phyloP scores from a whole-genome alignment of 2,329 filamentous ascomycete species.

The Beauveria sp. region DNA sequence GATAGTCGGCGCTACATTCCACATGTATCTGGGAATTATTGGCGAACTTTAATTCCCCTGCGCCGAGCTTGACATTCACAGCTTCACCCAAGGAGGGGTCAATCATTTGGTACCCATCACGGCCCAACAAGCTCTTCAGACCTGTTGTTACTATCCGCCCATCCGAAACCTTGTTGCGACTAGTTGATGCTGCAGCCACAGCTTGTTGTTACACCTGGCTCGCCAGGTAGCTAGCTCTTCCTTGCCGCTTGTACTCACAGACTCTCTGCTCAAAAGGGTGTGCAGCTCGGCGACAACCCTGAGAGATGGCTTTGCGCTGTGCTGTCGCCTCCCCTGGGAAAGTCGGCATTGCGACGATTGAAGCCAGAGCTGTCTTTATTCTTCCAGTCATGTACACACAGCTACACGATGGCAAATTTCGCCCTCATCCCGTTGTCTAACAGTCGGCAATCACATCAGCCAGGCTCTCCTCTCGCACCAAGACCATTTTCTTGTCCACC shows the following conservation, averaged over 20 bases:
- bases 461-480: constrained; percentile 37
- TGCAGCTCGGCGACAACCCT: background rate
- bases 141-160: background rate
- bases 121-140: background rate
- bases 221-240: background rate
- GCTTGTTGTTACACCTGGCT: background rate
- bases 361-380: background rate
- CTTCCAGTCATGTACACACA: background rate
- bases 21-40: background rate
- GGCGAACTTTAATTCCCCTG: background rate
- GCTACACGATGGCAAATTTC: background rate
- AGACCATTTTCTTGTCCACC: constrained; percentile 35
- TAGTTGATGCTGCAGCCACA: background rate
- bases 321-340: no score
- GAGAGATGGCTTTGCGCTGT: background rate
- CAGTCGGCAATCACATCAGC: constrained; percentile 24
- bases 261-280: background rate
- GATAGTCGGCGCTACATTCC: background rate
- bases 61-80: background rate
- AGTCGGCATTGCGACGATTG: background rate
- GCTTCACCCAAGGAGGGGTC: background rate
- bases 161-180: constrained; percentile 3
- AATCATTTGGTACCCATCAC: background rate
- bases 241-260: background rate
- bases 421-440: background rate